Percentiles rank a stretch among this genome's conserved stretches.
Conservation (phyloP, 805 yeast species). For the Nakazawaea laoshanensis region DNA sequence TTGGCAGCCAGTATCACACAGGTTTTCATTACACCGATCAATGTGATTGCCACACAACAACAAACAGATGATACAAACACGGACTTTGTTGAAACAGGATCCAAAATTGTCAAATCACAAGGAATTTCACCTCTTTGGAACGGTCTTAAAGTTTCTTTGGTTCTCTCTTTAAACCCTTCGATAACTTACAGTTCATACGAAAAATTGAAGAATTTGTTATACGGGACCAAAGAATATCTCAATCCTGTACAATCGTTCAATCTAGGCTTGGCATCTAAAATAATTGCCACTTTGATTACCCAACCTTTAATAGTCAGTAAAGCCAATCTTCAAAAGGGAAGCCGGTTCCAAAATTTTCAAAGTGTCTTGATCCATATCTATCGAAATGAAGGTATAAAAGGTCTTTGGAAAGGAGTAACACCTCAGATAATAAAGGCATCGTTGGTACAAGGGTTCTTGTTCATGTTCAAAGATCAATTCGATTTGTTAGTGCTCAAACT, state of each 20-base stretch:
- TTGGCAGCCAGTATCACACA: constrained; percentile 79
- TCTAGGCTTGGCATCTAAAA: constrained; percentile 74
- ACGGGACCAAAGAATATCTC: constrained; percentile 30
- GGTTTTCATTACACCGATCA: constrained; percentile 72
- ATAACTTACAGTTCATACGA: constrained; percentile 81
- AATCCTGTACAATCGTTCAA: constrained; percentile 58
- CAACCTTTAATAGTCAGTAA: constrained; percentile 84
- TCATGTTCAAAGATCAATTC: constrained; percentile 72
- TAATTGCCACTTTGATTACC: constrained; percentile 70
- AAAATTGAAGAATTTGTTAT: constrained; percentile 48
- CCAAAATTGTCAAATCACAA: constrained; percentile 50
- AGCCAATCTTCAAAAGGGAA: constrained; percentile 60
- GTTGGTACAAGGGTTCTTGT: constrained; percentile 74
- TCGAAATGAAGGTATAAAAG: constrained; percentile 51
- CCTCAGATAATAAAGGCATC: constrained; percentile 81
- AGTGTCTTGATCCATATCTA: constrained; percentile 54
- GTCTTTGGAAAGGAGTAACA: constrained; percentile 72
- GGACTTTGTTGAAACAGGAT: constrained; percentile 28
- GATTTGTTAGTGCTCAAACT: constrained; percentile 11
- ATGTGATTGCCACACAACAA: constrained; percentile 56
- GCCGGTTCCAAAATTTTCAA: constrained; percentile 45
- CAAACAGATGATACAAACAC: constrained; percentile 29
- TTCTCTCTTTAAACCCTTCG: constrained; percentile 75
- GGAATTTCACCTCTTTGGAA: constrained; percentile 74
- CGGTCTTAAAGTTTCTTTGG: constrained; percentile 73